A percentile compares a stretch with the other conserved stretches of the same genome.
phyloP scores from a whole-genome alignment of 179 eudicot species.

The Carnegiea gigantea region DNA sequence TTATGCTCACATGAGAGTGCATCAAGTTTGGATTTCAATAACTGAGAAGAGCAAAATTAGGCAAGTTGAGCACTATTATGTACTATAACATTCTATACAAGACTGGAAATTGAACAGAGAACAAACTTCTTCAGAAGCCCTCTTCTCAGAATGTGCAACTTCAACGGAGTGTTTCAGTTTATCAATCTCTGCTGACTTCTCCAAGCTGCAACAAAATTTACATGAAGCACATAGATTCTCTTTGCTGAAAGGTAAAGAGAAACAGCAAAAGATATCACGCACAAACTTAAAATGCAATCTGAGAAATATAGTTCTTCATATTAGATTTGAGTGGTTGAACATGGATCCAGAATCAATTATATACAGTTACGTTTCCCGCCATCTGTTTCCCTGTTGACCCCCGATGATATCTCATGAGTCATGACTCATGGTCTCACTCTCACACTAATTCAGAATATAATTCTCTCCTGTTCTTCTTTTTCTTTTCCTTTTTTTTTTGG shows the following conservation, averaged over 20 bases:
- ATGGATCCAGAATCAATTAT: neutral
- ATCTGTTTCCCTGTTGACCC: neutral
- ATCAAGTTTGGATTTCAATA: conserved; percentile 34
- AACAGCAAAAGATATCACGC: too few relatives aligned
- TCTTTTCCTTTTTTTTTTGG: too few relatives aligned
- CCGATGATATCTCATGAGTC: neutral
- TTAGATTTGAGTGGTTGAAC: neutral
- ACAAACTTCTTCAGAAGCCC: conserved; percentile 51
- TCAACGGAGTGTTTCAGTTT: conserved; percentile 48
- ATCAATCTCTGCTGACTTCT: conserved; percentile 56
- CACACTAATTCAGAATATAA: too few relatives aligned
- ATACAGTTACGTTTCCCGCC: neutral
- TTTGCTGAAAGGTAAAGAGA: too few relatives aligned
- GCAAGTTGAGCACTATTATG: neutral
- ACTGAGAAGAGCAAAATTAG: conserved; percentile 30
- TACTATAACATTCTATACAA: neutral
- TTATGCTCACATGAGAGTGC: conserved; percentile 41
- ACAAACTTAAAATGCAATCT: neutral
- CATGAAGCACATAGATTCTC: neutral
- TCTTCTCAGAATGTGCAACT: conserved; percentile 39
- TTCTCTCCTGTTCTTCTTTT: too few relatives aligned
- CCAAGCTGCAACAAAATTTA: conserved; percentile 43
- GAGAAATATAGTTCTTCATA: neutral
- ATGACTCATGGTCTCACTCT: too few relatives aligned
- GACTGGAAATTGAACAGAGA: conserved; percentile 4